Base-by-base conservation (phyloP, 2,329 filamentous ascomycete species). In the Diplodia mutila region DNA sequence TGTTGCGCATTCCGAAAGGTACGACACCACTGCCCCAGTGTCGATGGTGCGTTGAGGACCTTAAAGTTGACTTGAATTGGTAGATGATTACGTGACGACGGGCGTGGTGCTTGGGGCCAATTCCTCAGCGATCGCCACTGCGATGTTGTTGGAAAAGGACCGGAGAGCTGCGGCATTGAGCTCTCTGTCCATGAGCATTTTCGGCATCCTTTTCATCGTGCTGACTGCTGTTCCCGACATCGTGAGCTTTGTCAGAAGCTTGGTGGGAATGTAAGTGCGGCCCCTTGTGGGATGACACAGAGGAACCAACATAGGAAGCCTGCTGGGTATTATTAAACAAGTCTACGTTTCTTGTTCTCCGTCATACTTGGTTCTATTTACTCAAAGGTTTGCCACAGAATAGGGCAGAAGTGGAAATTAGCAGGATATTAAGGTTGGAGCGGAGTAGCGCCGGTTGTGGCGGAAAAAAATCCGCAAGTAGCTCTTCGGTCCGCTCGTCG, bases 61-160 rank as follows among this genome's bases (percentile, higher is more conserved):
- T 8, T 8, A 32, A 6, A 32, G 7, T 8, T 32, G 29, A 32
- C 29, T 11, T 21, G 29, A 39, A 6, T 29, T 32, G 18, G 23
- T 57, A 84, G 86, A 89, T 71, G 87, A 89, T 74, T 89, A 89
- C 69, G 86, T 89, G 39, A 88, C 86, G 1, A 78, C 86, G n/a
- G 87, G 87, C 11, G 85, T 89, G 4, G 86, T 86, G 1, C 74
- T 89, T n/a, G 86, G 87, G 4, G 85, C 84, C 1, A 89, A 88
- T 29, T 87, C 85, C 0, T 86, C 84, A 4, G 87, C 86, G 6
- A 85, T 89, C 48, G 86, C 82, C 1, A 89, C 87, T 3, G 86
- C 87, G 0, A 73, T 88, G 39, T 76, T 89, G 2, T 75, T 89
- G 2, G 79, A 82, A 2, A 84, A 83, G 0, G 86, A 89, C 69